Conservation (phyloP, 441 rosid genomes). For the Pelargonium myrrhifolium region DNA sequence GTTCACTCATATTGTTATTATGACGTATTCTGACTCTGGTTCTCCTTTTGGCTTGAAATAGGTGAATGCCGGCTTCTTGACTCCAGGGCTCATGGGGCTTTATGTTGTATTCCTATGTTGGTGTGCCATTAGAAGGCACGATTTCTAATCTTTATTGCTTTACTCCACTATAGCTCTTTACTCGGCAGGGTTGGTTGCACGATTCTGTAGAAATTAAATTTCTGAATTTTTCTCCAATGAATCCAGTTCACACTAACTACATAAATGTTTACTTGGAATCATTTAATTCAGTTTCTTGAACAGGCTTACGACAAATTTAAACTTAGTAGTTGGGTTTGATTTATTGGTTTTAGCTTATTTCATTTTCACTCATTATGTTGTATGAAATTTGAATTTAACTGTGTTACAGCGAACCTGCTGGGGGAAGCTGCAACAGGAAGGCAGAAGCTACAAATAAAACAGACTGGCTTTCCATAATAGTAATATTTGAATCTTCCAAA, state of each 20-base stretch:
- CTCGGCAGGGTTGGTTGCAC: too few species aligned
- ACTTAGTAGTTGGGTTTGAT: not conserved
- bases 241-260: not conserved
- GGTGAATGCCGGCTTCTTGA: constrained; percentile 70
- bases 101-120: constrained; percentile 87
- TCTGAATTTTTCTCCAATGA: not conserved
- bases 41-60: constrained; percentile 25
- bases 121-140: constrained; percentile 93
- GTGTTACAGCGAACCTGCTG: constrained; percentile 76
- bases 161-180: not conserved
- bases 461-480: constrained; percentile 95
- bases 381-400: not conserved
- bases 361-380: not conserved
- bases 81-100: constrained; percentile 97
- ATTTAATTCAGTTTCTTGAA: not conserved
- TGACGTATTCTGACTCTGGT: constrained; percentile 2
- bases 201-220: not conserved
- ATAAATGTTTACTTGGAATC: not conserved
- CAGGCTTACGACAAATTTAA: not conserved
- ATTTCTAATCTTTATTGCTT: constrained; percentile 1
- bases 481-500: constrained; percentile 28
- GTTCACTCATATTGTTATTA: constrained; percentile 10
- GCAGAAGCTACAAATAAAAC: constrained; percentile 76
- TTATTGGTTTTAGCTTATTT: constrained; percentile 5
- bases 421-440: constrained; percentile 72